Base-by-base conservation (phyloP, 2,329 filamentous ascomycete species). In the Coleophoma eucalyptorum region DNA sequence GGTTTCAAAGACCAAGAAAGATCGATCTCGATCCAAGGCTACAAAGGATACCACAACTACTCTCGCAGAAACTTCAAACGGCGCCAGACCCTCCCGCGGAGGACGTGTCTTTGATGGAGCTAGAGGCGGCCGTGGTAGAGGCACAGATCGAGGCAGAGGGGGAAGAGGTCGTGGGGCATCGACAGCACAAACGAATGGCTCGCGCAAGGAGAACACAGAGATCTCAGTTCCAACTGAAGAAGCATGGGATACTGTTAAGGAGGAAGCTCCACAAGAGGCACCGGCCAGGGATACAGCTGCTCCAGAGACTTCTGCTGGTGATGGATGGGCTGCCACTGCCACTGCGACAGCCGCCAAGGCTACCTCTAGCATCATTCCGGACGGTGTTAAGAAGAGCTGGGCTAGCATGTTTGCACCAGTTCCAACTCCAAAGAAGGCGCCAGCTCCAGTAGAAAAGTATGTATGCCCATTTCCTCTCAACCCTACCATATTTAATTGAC, bases 1-100 rank as follows among this genome's bases (percentile, higher is more conserved):
- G 69, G 89, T 94, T 60, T 87, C 86, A 60, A 89, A 89, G 78
- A 80, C 83, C 65, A 87, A 87, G 75, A 92, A 91, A 76, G 83
- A 87, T 62, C 76, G 81, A 59, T 73, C 84, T 62, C 84, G 85
- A 70, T 79, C 85, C 60, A 93, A 92, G 79, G 76, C 78, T 55
- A 87, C 88, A 70, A 83, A 89, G 49, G 69, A 79, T 50, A 61
- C 72, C 49, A 67, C 77, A 52, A 70, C 76, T 56, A 71, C 77
- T 53, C 73, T 79, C 51, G 70, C 78, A 53, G 76, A 77, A 59
- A 77, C 81, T 58, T 63, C 72, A 49, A 69, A 72, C 57, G 70
- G 72, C 58, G 65, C 67, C 57, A 73, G 79, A 67, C 69, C 77
- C 58, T 69, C 76, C 59, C 79, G 86, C 61, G 83, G 84, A 62